Base-by-base conservation (phyloP, 106 monocot species). In the Dioscorea zingiberensis region DNA sequence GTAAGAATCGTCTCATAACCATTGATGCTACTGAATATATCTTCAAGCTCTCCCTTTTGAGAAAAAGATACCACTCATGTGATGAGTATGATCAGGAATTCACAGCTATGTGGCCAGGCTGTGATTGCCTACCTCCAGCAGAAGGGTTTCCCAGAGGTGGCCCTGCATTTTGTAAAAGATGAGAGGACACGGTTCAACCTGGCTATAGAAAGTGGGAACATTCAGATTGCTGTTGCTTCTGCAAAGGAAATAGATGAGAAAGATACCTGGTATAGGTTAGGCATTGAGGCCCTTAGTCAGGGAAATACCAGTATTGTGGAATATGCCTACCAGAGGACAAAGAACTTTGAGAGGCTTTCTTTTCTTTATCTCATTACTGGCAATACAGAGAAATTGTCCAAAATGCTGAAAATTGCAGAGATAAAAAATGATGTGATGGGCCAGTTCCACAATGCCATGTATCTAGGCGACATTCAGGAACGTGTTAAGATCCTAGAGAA, bases 201-300 rank as follows among this genome's bases (percentile, higher is more conserved):
- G 71, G 86, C 86, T 48, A 56, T 86, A 23, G 82, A 82, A 63
- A 86, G 86, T 61, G 86, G 86, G 29, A 86, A 86, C 51, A 75
- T 80, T 58, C 80, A 74, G 59, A 70, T 80, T 45, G 69, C 74
- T 60, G 70, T 80, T 65, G 74, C 75, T 54, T 71, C 71, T 46
- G 74, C 80, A 14, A 75, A 71, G 62, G 80, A 71, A 57, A 71
- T 80, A 45, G 69, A 80, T 58, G 75, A 80, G 38, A 75, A 80
- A 14, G 80, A 75, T 62, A 32, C 74, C 55, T 80, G 74, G 75
- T 80, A 80, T 25, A 71, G 67, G 46, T 32, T 74, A 53, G 74
- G 74, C 27, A 71, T 80, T 18, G 74, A 74, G 55, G 80, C 80
- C 3, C 74, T 80, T 48, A 47, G 74, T 21, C 75, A 75, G 32